Percentiles rank a stretch among this genome's conserved stretches.
phyloP scores from a whole-genome alignment of 768 basidiomycete species.

The Suillus variegatus region DNA sequence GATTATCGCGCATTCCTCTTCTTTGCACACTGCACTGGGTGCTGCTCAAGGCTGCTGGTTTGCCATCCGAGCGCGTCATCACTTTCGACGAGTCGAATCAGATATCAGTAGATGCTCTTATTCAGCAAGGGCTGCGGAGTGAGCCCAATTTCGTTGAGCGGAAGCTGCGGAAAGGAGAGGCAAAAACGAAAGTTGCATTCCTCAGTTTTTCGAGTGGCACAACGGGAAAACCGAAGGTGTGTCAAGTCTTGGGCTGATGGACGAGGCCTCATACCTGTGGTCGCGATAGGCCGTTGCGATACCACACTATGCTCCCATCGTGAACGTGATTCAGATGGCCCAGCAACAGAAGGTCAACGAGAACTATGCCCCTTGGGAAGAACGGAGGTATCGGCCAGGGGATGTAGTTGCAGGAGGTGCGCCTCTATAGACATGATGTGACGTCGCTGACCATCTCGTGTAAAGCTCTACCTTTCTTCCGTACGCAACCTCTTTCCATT shows the following conservation, averaged over 20 bases:
- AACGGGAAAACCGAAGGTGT: constrained; percentile 51
- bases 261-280: no score
- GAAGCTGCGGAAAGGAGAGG: constrained; percentile 55
- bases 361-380: constrained; percentile 39
- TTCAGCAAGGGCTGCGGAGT: constrained; percentile 42
- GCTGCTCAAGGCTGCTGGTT: constrained; percentile 32
- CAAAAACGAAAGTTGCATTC: constrained; percentile 61
- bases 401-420: constrained; percentile 59
- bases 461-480: constrained; percentile 61
- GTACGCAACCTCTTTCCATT: constrained; percentile 38
- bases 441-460: background rate
- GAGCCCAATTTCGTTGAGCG: constrained; percentile 45
- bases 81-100: constrained; percentile 23
- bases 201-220: constrained; percentile 77
- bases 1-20: constrained; percentile 32
- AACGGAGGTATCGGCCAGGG: constrained; percentile 49
- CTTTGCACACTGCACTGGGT: constrained; percentile 25
- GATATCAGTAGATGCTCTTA: constrained; percentile 47
- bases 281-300: constrained; percentile 59
- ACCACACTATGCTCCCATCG: constrained; percentile 63
- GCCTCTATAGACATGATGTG: constrained; percentile 20
- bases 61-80: constrained; percentile 31
- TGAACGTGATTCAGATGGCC: constrained; percentile 63
- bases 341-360: constrained; percentile 46
- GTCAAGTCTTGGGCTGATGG: background rate